Evolutionary conservation across 257 asterid species (phyloP), one percentile per base, ranked within the genome.

Genomic region (Solanum lycopersicoides): DNA sequence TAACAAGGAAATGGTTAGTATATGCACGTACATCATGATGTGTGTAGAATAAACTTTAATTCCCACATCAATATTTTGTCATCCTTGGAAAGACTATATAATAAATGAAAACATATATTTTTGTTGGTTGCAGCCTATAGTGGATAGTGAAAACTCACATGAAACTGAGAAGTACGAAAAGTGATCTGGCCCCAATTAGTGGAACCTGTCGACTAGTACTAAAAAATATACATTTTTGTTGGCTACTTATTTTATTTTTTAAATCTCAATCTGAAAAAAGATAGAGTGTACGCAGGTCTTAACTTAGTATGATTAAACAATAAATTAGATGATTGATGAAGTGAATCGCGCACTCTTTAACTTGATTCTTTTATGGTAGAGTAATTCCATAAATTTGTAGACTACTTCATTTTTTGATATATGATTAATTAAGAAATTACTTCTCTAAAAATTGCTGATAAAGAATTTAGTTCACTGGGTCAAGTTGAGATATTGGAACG

Each of bases 141-240:
- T 80, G 85, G 68, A 80, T 28, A 39, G 82, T 79, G 85, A 28
- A 37, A 16, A 80, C 11, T 80, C 85, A 80, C 85, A 30, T 80
- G 85, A 80, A 47, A 80, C 85, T 80, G 44, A 47, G 9, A 47
- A 30, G 44, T 80, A 47, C 25, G 68, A 80, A 80, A 80, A 80
- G 68, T 8, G 30, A 10, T 25, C 68, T 47, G 66, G 25, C 18
- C 30, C 85, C 85, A 47, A 76, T 39, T 39, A 47, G 44, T 28
- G 42, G 28, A 80, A 28, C 11, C 12, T 80, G 44, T 30, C 85
- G 85, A 47, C 82, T 39, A 39, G 85, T 80, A 80, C 39, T 30
- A 80, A 15, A 80, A 4, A 30, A 34, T 28, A 66, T 28, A 79
- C 16, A 45, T 4, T 6, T 79, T 12, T 79, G 16, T 16, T 28